Percentiles rank a stretch among this genome's conserved stretches.
Conservation (phyloP, 2,329 filamentous ascomycete genomes). For the Proliferodiscus dingleyae region DNA sequence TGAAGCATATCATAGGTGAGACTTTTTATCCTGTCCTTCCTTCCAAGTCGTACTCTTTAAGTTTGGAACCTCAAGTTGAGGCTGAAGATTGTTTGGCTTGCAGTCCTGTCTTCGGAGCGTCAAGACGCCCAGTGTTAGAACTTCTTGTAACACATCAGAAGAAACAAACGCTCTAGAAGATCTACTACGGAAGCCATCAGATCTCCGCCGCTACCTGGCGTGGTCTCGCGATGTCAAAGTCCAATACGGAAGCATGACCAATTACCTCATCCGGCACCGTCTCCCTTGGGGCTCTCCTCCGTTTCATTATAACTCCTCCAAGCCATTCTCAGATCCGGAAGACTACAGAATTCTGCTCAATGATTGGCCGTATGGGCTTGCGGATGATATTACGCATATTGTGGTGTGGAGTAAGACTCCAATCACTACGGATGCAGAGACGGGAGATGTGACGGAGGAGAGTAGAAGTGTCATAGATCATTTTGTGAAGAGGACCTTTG, state of each 20-base stretch:
- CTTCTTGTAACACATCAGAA: constrained; percentile 22
- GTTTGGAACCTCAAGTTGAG: background rate
- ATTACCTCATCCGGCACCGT: constrained; percentile 70
- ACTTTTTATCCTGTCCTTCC: background rate
- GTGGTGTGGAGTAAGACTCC: constrained; percentile 88
- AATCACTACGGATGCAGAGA: constrained; percentile 65
- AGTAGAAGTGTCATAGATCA: constrained; percentile 59
- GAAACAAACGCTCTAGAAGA: constrained; percentile 60
- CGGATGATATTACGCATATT: constrained; percentile 64
- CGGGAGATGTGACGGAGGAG: constrained; percentile 66
- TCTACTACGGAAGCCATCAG: constrained; percentile 75
- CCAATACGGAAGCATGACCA: constrained; percentile 73
- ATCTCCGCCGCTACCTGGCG: constrained; percentile 72
- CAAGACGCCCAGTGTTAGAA: no score
- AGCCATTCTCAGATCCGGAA: constrained; percentile 47
- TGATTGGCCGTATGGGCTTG: constrained; percentile 89
- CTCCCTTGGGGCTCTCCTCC: constrained; percentile 66
- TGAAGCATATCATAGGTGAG: constrained; percentile 63
- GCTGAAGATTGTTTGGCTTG: background rate
- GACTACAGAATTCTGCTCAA: constrained; percentile 74
- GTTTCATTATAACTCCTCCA: constrained; percentile 38
- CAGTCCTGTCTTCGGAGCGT: no score
- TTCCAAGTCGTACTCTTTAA: background rate
- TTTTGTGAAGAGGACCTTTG: constrained; percentile 69
- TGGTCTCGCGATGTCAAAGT: constrained; percentile 68